phyloP scores from a whole-genome alignment of 73 alveolate species.

The Paramecium sexaurelia region DNA sequence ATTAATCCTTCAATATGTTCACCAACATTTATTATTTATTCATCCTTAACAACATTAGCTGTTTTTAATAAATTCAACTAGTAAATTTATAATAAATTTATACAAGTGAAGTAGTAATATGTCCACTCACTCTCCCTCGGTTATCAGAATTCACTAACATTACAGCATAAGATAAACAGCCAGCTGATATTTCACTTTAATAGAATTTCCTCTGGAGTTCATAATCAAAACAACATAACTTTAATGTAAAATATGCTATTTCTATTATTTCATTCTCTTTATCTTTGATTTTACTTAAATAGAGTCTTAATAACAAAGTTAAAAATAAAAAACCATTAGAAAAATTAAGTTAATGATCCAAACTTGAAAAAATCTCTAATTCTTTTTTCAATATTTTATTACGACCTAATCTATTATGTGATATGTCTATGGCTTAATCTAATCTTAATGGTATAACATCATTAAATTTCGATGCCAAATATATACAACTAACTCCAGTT shows the following conservation, averaged over 20 bases:
- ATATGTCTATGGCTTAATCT: not conserved
- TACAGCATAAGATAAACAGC: not conserved
- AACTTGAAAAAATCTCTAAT: not conserved
- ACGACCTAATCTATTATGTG: not conserved
- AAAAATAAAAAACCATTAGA: not conserved
- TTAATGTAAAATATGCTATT: not conserved
- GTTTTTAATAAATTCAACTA: not conserved
- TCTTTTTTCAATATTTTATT: not conserved
- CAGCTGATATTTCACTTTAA: not conserved
- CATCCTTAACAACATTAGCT: not conserved
- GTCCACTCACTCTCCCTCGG: not conserved
- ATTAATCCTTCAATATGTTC: not conserved
- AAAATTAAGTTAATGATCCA: not conserved
- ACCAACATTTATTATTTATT: not conserved
- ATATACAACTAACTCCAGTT: conserved; percentile 14
- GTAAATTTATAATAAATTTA: not conserved
- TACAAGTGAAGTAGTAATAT: not conserved
- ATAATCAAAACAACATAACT: not conserved
- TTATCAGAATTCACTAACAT: not conserved
- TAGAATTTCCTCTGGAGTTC: not conserved
- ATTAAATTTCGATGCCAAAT: conserved; percentile 8
- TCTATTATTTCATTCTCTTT: not conserved
- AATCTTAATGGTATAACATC: not conserved
- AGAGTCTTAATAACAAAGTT: not conserved
- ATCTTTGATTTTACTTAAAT: not conserved